Evolutionary conservation across 768 basidiomycete genomes (phyloP).

Genomic region (Naganishia vaughanmartiniae): DNA sequence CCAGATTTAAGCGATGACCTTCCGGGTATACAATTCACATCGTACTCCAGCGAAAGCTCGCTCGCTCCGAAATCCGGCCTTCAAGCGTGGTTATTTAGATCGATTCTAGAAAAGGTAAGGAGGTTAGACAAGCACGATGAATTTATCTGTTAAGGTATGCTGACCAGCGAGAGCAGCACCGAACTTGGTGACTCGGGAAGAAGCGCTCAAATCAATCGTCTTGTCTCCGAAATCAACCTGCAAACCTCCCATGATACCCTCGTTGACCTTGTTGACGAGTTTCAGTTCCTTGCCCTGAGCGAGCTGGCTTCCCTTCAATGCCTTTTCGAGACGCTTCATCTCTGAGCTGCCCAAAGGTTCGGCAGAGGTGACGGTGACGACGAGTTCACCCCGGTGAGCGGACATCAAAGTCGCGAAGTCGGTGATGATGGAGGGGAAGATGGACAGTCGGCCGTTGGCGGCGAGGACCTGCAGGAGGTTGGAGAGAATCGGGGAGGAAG

Average conservation of each 20-base stretch:
- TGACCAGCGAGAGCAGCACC: conserved; percentile 80
- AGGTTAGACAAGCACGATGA: neutral
- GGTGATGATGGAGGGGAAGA: conserved; percentile 80
- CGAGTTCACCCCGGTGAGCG: conserved; percentile 87
- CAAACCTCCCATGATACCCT: conserved; percentile 83
- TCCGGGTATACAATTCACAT: neutral
- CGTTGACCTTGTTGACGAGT: conserved; percentile 91
- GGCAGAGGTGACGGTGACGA: conserved; percentile 86
- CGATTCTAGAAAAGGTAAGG: neutral
- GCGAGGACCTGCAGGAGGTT: conserved; percentile 85
- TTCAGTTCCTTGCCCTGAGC: conserved; percentile 87
- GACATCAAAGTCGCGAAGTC: conserved; percentile 87
- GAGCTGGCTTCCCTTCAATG: conserved; percentile 79
- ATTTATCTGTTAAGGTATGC: conserved; percentile 45
- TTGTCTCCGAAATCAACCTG: conserved; percentile 98
- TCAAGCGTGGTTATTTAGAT: conserved; percentile 10
- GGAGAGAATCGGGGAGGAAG: conserved; percentile 67
- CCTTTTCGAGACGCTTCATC: conserved; percentile 71
- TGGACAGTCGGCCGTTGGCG: conserved; percentile 85
- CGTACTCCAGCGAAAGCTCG: neutral
- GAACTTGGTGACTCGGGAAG: conserved; percentile 88
- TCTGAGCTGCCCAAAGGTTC: conserved; percentile 70
- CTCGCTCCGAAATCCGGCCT: neutral
- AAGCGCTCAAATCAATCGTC: conserved; percentile 92
- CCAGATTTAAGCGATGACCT: neutral